A percentile compares a stretch with the other conserved stretches of the same genome.
Evolutionary conservation across 1,139 yeast species (phyloP).

Genomic region (Blastobotrys illinoisensis): DNA sequence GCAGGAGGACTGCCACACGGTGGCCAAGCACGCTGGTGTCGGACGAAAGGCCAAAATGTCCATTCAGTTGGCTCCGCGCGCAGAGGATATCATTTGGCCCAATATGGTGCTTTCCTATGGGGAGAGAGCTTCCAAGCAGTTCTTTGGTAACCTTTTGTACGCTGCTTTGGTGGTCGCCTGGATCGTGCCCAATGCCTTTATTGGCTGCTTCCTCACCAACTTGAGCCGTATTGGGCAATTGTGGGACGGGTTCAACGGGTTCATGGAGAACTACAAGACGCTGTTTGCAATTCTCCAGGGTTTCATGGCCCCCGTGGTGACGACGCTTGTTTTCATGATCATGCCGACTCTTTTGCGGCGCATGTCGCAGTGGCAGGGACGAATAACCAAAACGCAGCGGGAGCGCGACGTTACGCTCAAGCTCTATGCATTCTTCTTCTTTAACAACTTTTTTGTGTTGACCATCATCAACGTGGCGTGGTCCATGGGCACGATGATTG

Average conservation of each 20-base stretch:
- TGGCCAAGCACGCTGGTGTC: slow-evolving; percentile 21
- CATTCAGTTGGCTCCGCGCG: slow-evolving; percentile 32
- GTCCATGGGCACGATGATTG: slow-evolving; percentile 33
- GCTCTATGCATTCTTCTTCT: slow-evolving; percentile 35
- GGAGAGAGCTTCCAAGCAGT: slow-evolving; percentile 31
- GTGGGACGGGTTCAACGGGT: slow-evolving; percentile 33
- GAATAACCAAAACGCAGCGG: slow-evolving; percentile 34
- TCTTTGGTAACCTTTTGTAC: slow-evolving; percentile 34
- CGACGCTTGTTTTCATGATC: slow-evolving; percentile 33
- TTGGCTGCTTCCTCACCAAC: slow-evolving; percentile 38
- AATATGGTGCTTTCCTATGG: slow-evolving; percentile 30
- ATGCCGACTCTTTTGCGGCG: slow-evolving; percentile 36
- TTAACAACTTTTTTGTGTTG: slow-evolving; percentile 36
- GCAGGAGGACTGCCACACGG: slow-evolving; percentile 27
- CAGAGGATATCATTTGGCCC: slow-evolving; percentile 37
- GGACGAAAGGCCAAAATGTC: slow-evolving; percentile 17
- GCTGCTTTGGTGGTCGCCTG: slow-evolving; percentile 30
- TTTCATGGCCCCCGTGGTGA: slow-evolving; percentile 35
- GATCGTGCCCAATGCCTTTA: slow-evolving; percentile 40
- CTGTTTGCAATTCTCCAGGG: slow-evolving; percentile 38
- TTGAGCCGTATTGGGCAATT: slow-evolving; percentile 34
- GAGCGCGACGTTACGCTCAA: slow-evolving; percentile 37
- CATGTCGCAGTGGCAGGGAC: slow-evolving; percentile 37
- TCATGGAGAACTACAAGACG: slow-evolving; percentile 27
- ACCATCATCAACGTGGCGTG: slow-evolving; percentile 38